Percentiles rank a stretch among this genome's conserved stretches.
phyloP scores from a whole-genome alignment of 2,329 filamentous ascomycete species.

The Epicoccum sorghinum region DNA sequence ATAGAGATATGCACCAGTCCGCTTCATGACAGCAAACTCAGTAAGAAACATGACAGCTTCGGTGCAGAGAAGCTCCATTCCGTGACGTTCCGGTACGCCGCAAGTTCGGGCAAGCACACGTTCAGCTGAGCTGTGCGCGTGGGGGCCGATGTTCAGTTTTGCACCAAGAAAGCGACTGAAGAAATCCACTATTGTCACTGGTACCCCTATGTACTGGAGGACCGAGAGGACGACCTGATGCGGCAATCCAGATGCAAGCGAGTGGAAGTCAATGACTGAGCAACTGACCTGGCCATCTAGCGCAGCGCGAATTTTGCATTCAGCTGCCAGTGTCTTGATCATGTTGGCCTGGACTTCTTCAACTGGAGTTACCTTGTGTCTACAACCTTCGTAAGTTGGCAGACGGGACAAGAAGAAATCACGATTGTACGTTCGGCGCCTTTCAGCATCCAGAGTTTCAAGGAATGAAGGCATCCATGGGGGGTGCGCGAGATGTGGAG shows the following conservation, averaged over 20 bases:
- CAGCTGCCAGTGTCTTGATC: slow-evolving; percentile 33
- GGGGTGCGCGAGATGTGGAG: neutral
- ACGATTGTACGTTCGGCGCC: slow-evolving; percentile 21
- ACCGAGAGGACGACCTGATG: slow-evolving; percentile 65
- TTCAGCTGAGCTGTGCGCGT: slow-evolving; percentile 26
- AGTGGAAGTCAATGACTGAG: slow-evolving; percentile 44
- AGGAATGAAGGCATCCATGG: neutral
- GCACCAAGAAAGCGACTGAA: slow-evolving; percentile 58
- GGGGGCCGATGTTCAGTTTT: slow-evolving; percentile 32
- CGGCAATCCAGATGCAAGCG: slow-evolving; percentile 63
- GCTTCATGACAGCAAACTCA: slow-evolving; percentile 28
- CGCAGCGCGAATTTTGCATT: slow-evolving; percentile 27
- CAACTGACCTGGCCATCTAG: slow-evolving; percentile 23
- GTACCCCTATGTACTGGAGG: slow-evolving; percentile 65
- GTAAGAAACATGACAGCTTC: slow-evolving; percentile 39
- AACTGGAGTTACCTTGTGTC: slow-evolving; percentile 4
- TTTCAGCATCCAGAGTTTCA: slow-evolving; percentile 19
- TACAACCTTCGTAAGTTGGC: slow-evolving; percentile 19
- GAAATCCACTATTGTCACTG: slow-evolving; percentile 62
- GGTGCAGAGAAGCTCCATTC: slow-evolving; percentile 31
- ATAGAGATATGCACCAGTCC: slow-evolving; percentile 28
- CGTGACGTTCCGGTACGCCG: slow-evolving; percentile 32
- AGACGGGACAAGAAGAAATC: slow-evolving; percentile 38
- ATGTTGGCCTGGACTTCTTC: slow-evolving; percentile 29
- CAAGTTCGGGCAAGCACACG: slow-evolving; percentile 23